Base-by-base conservation (phyloP, 116 monocot genomes). In the Papilionanthe hybrid region DNA sequence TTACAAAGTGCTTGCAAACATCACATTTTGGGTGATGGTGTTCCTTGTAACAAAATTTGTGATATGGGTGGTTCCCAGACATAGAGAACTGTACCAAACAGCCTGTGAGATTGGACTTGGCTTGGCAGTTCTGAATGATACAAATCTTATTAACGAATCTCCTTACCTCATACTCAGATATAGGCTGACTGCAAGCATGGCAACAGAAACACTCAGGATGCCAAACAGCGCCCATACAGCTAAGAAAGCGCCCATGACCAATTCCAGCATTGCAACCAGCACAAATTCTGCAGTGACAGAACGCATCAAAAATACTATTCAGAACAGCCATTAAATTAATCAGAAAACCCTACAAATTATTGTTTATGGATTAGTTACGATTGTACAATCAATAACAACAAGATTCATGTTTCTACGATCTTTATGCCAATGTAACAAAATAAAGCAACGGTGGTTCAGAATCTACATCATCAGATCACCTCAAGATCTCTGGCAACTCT, bases 1-100 rank as follows among this genome's bases (percentile, higher is more conserved):
- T 88, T 88, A 98, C 98, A 85, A 94, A 92, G 68, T 94, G 78
- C 63, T 90, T 92, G 91, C 98, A 98, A 69, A 98, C 93, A 80
- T 98, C 94, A 75, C 94, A 98, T 85, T 87, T 98, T 74, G 94
- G 94, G 72, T 93, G 94, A 78, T 87, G 89, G 23, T 82, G 72
- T 65, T 94, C 91, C 80, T 88, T 92, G 88, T 91, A 93, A 84
- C 98, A 98, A 22, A 79, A 81, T 81, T 91, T 94, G 85, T 98
- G 97, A 83, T 91, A 93, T 44, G 92, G 94, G 42, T 80, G 78
- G 77, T 91, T 85, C 7, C 86, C 90, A 30, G 83, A 87, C 88
- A 90, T 89, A 12, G 92, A 90, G 81, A 96, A 93, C 96, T 96
- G 88, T 48, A 57, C 9, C 37, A 81, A 78, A 79, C 7, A 83